Evolutionary conservation across 352 stramenopile genomes (phyloP).

Genomic region (Pythium plurisporium): DNA sequence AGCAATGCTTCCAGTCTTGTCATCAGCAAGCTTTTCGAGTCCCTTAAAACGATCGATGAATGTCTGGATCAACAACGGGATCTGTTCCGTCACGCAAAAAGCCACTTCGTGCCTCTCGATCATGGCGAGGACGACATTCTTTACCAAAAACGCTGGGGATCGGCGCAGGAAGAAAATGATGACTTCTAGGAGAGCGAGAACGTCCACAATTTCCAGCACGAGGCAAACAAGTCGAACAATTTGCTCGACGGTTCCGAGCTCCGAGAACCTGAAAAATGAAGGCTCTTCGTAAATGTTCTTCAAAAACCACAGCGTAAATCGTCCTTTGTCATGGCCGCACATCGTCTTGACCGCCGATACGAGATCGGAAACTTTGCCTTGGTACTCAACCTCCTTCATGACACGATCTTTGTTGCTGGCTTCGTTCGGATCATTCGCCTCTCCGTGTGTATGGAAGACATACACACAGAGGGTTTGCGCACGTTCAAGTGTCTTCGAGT

Average conservation of each 20-base stretch:
- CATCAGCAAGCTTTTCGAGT: conserved; percentile 62
- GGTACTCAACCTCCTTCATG: conserved; percentile 76
- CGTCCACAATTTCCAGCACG: conserved; percentile 78
- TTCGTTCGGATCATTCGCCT: conserved; percentile 49
- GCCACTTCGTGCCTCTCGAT: conserved; percentile 82
- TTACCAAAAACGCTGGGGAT: conserved; percentile 72
- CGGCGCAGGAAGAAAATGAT: conserved; percentile 74
- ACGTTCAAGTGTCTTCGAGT: conserved; percentile 78
- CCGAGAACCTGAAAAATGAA: conserved; percentile 77
- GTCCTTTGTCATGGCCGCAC: conserved; percentile 82
- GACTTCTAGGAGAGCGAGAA: conserved; percentile 75
- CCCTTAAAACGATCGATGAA: conserved; percentile 81
- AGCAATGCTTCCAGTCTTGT: conserved; percentile 64
- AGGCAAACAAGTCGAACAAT: conserved; percentile 77
- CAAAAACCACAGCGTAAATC: conserved; percentile 78
- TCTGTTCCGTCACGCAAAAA: conserved; percentile 79
- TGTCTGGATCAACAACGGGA: conserved; percentile 71
- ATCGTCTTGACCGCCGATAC: conserved; percentile 84
- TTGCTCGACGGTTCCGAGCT: conserved; percentile 80
- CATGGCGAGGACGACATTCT: conserved; percentile 78
- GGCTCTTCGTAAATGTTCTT: conserved; percentile 79
- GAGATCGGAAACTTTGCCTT: conserved; percentile 77
- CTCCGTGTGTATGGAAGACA: conserved; percentile 81
- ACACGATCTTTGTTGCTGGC: conserved; percentile 38
- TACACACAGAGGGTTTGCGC: conserved; percentile 78